Base-by-base conservation (phyloP, 352 stramenopile genomes). In the Achlya hypogyna region DNA sequence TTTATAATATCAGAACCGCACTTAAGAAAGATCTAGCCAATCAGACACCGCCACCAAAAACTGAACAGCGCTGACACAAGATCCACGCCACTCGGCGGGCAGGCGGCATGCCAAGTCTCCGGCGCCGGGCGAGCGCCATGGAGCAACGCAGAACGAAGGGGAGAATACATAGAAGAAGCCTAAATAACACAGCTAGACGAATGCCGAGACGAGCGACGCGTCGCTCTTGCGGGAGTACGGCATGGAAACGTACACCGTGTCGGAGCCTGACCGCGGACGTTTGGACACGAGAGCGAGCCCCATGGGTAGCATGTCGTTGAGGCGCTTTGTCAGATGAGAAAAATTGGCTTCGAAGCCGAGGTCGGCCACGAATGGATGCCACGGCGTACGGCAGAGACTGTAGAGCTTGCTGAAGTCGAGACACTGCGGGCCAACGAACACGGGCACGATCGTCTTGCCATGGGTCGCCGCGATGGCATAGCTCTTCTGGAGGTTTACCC, bases 351-450 rank as follows among this genome's bases (percentile, higher is more conserved):
- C 35, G 47, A 56, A 67, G 12, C 73, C 78, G 25, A 80, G 71
- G 22, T 74, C 76, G 40, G 86, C 74, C 38, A 87, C 77, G 23
- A 89, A 85, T 53, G 88, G 88, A 34, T 83, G 79, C n/a, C 88
- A 72, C 34, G 84, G 72, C 6, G 82, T 88, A 42, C 79, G 75
- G 27, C 79, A 72, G 12, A 91, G 72, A 20, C 75, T 88, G 71
- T 91, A 91, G 68, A 89, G 72, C 51, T 88, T 87, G 72, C 80
- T 89, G 27, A 89, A 74, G 58, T 86, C 81, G 5, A 91, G 47
- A 29, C 86, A 86, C 56, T 91, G 83, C 28, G 40, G 59, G 23
- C 81, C 77, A 34, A 82, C 76, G 4, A 87, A 65, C 14, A 91
- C 71, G 0, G 82, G 80, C 9, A 87, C 74, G 29, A 91, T 78